Base-by-base conservation (phyloP, 176 grass and related monocot genomes). In the Oryza coarctata region DNA sequence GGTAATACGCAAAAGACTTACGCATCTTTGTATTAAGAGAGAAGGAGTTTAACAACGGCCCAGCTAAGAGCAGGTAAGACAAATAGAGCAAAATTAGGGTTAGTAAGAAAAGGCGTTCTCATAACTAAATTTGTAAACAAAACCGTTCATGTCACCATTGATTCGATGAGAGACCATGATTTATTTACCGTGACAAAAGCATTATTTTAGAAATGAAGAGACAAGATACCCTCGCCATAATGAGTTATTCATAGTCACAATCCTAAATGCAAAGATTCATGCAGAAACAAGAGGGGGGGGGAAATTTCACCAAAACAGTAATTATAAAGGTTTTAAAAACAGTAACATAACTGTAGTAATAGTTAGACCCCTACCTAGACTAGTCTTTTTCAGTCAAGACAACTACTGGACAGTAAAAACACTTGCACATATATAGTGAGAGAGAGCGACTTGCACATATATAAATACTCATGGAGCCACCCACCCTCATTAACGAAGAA, bases 401-500 rank as follows among this genome's bases (percentile, higher is more conserved):
- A 18, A 23, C 47, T 8, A 58, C 74, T 38, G 26, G n/a, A 77
- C 14, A 45, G 22, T 27, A 75, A 76, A 74, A 34, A 11, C 3
- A 28, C 40, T 43, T 60, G 71, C 41, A 45, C 8, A 45, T n/a
- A n/a, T n/a, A n/a, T n/a, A n/a, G n/a, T n/a, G 52, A 58, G 50
- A 73, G 66, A 78, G 20, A 60, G 47, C 29, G 68, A 86, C 38
- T 25, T 57, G 12, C 13, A 22, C 8, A 34, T 83, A 43, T 83
- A 87, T 83, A 86, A 83, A 75, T 74, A 90, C 45, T 22, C 29
- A 13, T 12, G 66, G 18, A 65, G 65, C 61, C 84, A 86, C 12
- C 80, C 80, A 74, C 75, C 35, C 73, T 58, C 69, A 80, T 80
- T 90, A 70, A 74, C 68, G 83, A 87, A 73, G 60, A 63, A 25